Evolutionary conservation across 139 green algal species (phyloP), one percentile per base, ranked within the genome.

Genomic region (Astrephomene gubernaculifera): DNA sequence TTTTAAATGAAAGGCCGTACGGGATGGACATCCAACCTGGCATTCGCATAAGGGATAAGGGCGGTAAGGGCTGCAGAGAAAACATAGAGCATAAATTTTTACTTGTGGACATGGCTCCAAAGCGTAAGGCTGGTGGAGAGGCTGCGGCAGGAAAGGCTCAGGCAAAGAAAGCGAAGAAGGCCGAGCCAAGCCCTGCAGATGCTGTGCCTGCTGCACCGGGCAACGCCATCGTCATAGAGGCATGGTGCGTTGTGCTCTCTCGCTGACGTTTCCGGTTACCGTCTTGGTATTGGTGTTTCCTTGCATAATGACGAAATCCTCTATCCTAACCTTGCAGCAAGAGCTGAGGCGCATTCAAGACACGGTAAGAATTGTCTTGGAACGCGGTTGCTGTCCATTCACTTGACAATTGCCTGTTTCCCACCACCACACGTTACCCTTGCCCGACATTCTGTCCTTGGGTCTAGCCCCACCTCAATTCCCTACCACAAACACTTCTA

Each of bases 281-380:
- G 17, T 12, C 49, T 57, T 57, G 49, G 49, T 57, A 17, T 17
- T 12, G 49, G 17, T 12, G 12, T 57, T 57, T 12, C 49, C 49
- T n/a, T n/a, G n/a, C n/a, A n/a, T n/a, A 17, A 57, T 25, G 49
- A 12, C 49, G 14, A 57, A 12, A 17, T 57, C 14, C 49, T 57
- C 49, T 25, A 12, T 57, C 49, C 49, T 17, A 57, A 31, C 31
- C n/a, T 25, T 36, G 63, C 83, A 88, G 83, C 45, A 88, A 88
- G 57, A 71, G 44, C 72, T 88, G 83, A 88, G 72, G 72, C 35
- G 83, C 83, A 61, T 88, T 88, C 61, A 88, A 88, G 45, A 88
- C 83, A 76, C 71, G 83, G 83, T 87, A 35, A 79, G 82, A 27
- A 65, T 6, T n/a, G 24, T 65, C 19, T 27, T 65, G 17, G 57